Base-by-base conservation (phyloP, 1,284 basidiomycete species). In the Filobasidium uniguttulatum region DNA sequence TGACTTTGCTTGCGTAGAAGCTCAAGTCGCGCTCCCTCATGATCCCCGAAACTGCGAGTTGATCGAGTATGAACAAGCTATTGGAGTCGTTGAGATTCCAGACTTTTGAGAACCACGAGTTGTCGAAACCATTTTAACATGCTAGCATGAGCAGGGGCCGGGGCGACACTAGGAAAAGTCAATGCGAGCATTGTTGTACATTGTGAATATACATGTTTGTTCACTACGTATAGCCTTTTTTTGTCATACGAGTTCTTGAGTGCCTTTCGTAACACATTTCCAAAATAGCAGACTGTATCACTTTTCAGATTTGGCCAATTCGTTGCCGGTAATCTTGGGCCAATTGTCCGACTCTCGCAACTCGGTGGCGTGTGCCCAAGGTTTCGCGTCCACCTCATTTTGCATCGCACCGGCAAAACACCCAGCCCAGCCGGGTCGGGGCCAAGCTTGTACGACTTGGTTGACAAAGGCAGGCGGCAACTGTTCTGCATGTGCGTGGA, bases 391-490 rank as follows among this genome's bases (percentile, higher is more conserved):
- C 38, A 74, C 63, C 60, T 77, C 75, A 49, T 68, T 71, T 58
- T 75, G 72, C 55, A 77, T 71, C 22, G 72, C 70, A n/a, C 58
- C 49, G 8, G 69, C 71, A 53, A 76, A 77, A 56, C 69, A 66
- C 54, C 71, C 64, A 5, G 72, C 72, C 75, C 75, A 77, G 28
- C 71, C 69, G 35, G 67, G 66, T 45, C 75, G 71, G 34, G 75
- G 74, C 59, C 67, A 76, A 5, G 65, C 65, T 4, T 62, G 62
- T 33, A 70, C 67, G 17, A 72, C 73, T 7, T 70, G 69, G 54
- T 71, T 64, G 55, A 76, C 73, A 51, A 76, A 64, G 14, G 61
- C 56, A 0, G 69, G 67, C 52, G 73, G 71, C 51, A 77, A 57
- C 28, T 75, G 66, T 57, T 75, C 71, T 20, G 73, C 72, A 28